Evolutionary conservation across 2,329 filamentous ascomycete species (phyloP).

Genomic region (Didymella exigua): DNA sequence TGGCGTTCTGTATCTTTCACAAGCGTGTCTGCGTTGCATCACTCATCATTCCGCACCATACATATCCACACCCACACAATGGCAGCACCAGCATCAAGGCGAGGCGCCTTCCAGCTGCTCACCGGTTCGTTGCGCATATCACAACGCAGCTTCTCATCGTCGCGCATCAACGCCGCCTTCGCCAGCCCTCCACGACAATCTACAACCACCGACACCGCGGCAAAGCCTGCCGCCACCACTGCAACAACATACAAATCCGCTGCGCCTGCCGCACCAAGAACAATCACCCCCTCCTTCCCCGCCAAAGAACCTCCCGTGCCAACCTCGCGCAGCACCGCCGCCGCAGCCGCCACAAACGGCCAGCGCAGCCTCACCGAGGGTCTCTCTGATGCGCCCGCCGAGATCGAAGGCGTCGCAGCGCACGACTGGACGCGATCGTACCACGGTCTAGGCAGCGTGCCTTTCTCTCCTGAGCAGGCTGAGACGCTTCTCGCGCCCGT

Average conservation of each 20-base stretch:
- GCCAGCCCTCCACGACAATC: slow-evolving; percentile 28
- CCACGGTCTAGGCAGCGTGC: slow-evolving; percentile 73
- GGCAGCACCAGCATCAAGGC: slow-evolving; percentile 28
- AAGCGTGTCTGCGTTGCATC: slow-evolving; percentile 8
- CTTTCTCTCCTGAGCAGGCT: slow-evolving; percentile 73
- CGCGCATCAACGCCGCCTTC: slow-evolving; percentile 32
- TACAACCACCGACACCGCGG: slow-evolving; percentile 19
- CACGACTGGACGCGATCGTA: slow-evolving; percentile 86
- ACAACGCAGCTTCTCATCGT: slow-evolving; percentile 30
- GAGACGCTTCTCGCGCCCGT: slow-evolving; percentile 72
- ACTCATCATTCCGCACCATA: neutral
- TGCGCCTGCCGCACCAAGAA: slow-evolving; percentile 26
- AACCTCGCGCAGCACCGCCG: slow-evolving; percentile 37
- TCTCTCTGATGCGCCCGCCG: slow-evolving; percentile 56
- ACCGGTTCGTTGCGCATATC: slow-evolving; percentile 22
- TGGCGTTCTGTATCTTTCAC: slow-evolving; percentile 4
- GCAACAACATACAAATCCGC: slow-evolving; percentile 9
- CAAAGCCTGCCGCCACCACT: slow-evolving; percentile 22
- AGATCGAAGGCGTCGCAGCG: slow-evolving; percentile 57
- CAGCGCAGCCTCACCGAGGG: slow-evolving; percentile 56
- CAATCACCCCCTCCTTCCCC: slow-evolving; percentile 33
- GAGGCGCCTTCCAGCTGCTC: slow-evolving; percentile 28
- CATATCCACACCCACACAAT: slow-evolving; percentile 22
- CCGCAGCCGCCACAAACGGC: slow-evolving; percentile 32
- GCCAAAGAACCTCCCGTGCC: slow-evolving; percentile 44